Percentiles rank a stretch among this genome's conserved stretches.
These are phyloP conservation scores for Claviceps purpurea DNA, from an alignment of 2,329 filamentous ascomycete species.

Conservation along the genomic window DNA sequence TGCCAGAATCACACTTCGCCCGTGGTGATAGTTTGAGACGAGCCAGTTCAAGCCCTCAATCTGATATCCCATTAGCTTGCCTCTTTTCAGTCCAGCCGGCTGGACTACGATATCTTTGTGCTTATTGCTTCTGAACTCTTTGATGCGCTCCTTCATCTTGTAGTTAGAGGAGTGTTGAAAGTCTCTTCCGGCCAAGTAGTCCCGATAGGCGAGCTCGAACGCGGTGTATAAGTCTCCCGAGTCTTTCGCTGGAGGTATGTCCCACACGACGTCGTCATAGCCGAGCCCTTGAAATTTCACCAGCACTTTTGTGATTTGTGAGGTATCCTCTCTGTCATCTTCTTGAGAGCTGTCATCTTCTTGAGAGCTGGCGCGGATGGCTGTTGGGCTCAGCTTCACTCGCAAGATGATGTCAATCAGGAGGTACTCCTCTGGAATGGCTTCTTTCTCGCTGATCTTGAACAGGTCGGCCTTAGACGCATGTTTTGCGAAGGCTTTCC, in stretches of 20 bases:
- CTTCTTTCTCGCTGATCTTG: slow-evolving; percentile 59
- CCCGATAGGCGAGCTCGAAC: slow-evolving; percentile 71
- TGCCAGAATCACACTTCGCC: slow-evolving; percentile 78
- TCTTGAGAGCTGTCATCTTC: slow-evolving; percentile 56
- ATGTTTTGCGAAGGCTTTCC: slow-evolving; percentile 62
- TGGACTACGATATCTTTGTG: slow-evolving; percentile 62
- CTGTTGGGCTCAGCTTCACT: slow-evolving; percentile 41
- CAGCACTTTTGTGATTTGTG: slow-evolving; percentile 57
- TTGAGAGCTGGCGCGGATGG: slow-evolving; percentile 43
- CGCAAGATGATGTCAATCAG: slow-evolving; percentile 81
- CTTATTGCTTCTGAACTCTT: slow-evolving; percentile 48
- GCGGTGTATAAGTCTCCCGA: slow-evolving; percentile 57
- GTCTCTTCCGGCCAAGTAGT: slow-evolving; percentile 71
- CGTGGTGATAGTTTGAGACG: slow-evolving; percentile 72
- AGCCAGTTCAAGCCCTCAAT: slow-evolving; percentile 91
- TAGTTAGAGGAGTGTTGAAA: slow-evolving; percentile 43
- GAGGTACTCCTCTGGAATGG: slow-evolving; percentile 77
- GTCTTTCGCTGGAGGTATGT: slow-evolving; percentile 57
- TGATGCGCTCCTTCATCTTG: slow-evolving; percentile 53
- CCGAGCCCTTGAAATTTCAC: slow-evolving; percentile 89
- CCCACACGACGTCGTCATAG: slow-evolving; percentile 89
- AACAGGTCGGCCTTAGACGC: slow-evolving; percentile 43
- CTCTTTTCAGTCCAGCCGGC: slow-evolving; percentile 59
- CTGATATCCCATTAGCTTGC: slow-evolving; percentile 87
- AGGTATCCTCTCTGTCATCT: slow-evolving; percentile 57